Base-by-base conservation (phyloP, 176 grass and related monocot genomes). In the Alopecurus myosuroides region DNA sequence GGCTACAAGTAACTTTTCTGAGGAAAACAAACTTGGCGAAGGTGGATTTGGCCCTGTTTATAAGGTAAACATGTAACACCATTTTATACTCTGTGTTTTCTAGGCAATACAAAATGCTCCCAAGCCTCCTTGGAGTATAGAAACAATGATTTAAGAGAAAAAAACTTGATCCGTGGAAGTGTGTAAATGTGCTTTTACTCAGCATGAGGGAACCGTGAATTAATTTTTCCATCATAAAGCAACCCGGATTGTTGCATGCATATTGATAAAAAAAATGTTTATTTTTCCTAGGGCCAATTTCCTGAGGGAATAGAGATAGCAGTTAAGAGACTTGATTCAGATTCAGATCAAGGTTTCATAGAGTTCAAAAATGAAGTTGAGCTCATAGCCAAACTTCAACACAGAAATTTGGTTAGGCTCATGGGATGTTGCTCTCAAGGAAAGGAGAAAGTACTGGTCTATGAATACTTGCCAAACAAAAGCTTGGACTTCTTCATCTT, bases 401-500 rank as follows among this genome's bases (percentile, higher is more conserved):
- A 74, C 1, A 29, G 70, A 8, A 74, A 74, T 74, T 49, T 74
- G 42, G 70, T 74, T 49, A 74, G 70, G 42, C 70, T 74, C 70
- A 19, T 74, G 70, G 70, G 70, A 74, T 74, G 77, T 22, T 92
- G 85, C 63, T 77, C 79, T 44, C 81, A 89, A 29, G 88, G 62
- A 74, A 66, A 84, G 40, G 89, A 93, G 81, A 93, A 93, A 39
- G 41, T 93, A 71, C 42, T 93, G 29, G 81, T 93, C 36, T 91
- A 94, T 20, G 92, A 94, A 84, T 94, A 81, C 61, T 82, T 94
- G 75, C 92, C 92, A 83, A 94, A 94, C 11, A 94, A 85, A 88
- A 94, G 92, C 63, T 82, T 94, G 44, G 92, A 94, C 39, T 91
- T 74, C 62, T 81, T 91, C 73, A 82, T 94, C 73, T 94, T 90